Percentiles rank a stretch among this genome's conserved stretches.
These are phyloP conservation scores for Suillus luteus DNA, from an alignment of 768 basidiomycete species.

Conservation along the genomic window DNA sequence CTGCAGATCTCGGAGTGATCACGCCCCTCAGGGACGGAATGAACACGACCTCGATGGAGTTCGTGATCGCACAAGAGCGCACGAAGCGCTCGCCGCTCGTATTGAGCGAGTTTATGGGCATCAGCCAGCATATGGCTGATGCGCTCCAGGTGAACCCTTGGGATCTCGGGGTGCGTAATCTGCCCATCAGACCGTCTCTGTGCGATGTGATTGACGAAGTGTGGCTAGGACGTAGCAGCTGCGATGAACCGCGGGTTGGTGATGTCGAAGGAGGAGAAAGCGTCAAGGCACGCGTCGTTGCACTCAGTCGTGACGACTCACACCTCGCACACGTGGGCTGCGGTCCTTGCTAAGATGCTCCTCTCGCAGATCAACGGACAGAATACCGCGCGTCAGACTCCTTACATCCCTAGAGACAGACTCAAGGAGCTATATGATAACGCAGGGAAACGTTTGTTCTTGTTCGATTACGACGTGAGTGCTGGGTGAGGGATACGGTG, in stretches of 20 bases:
- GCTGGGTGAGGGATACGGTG: background rate
- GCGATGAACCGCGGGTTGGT: constrained; percentile 3
- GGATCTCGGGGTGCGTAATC: constrained; percentile 76
- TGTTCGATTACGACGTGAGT: constrained; percentile 95
- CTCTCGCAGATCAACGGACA: constrained; percentile 78
- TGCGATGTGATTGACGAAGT: background rate
- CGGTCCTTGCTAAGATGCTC: constrained; percentile 85
- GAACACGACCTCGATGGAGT: constrained; percentile 96
- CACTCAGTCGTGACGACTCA: constrained; percentile 89
- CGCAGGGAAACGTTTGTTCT: constrained; percentile 82
- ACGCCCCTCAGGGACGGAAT: constrained; percentile 96
- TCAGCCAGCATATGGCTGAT: constrained; percentile 87
- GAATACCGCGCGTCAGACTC: constrained; percentile 81
- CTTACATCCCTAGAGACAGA: constrained; percentile 68
- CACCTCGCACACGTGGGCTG: constrained; percentile 94
- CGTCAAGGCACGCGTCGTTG: constrained; percentile 65
- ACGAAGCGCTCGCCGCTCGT: constrained; percentile 86
- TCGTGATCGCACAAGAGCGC: constrained; percentile 88
- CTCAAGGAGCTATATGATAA: constrained; percentile 61
- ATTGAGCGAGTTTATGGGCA: constrained; percentile 97
- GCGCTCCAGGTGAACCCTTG: constrained; percentile 94
- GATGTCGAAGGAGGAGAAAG: background rate
- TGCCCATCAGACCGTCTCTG: background rate
- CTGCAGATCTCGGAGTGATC: constrained; percentile 93
- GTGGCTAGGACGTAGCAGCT: background rate